Evolutionary conservation across 148 eudicot genomes (phyloP).

Genomic region (Silene uniflora): DNA sequence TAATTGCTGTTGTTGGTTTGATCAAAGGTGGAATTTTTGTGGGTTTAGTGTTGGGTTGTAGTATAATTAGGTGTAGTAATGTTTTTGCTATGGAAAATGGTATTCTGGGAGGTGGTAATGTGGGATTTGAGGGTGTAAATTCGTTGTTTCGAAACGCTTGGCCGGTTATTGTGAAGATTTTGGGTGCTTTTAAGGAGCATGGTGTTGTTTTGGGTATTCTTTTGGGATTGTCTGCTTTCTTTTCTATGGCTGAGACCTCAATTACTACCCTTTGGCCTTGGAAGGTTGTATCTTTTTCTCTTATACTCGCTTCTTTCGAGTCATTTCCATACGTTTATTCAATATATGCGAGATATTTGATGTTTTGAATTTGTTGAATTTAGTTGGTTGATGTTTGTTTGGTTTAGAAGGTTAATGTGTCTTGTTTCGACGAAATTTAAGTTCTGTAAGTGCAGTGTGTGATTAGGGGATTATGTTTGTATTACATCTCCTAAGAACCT

Average conservation of each 20-base stretch:
- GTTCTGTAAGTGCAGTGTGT: background rate
- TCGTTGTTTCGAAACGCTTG: slow-evolving; percentile 18
- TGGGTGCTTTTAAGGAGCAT: slow-evolving; percentile 29
- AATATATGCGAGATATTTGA: too few species aligned
- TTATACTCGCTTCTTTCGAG: too few species aligned
- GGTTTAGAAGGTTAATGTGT: background rate
- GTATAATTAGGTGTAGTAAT: slow-evolving; percentile 9
- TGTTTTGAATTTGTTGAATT: too few species aligned
- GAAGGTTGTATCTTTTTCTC: slow-evolving; percentile 26
- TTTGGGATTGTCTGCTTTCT: slow-evolving; percentile 29
- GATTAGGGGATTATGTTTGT: background rate
- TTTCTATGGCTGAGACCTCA: slow-evolving; percentile 36
- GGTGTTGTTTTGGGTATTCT: slow-evolving; percentile 25
- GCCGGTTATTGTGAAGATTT: slow-evolving; percentile 20
- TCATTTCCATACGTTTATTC: too few species aligned
- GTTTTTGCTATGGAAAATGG: slow-evolving; percentile 20
- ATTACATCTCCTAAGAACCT: background rate
- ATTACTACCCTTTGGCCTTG: slow-evolving; percentile 34
- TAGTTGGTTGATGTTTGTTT: background rate
- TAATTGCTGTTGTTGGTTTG: background rate
- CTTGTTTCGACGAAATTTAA: background rate
- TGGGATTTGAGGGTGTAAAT: slow-evolving; percentile 11
- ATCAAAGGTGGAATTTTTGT: slow-evolving; percentile 10
- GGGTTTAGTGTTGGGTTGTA: slow-evolving; percentile 7
- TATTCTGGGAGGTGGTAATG: slow-evolving; percentile 4